Base-by-base conservation (phyloP, 2,329 filamentous ascomycete species). In the Lachnellula cervina region DNA sequence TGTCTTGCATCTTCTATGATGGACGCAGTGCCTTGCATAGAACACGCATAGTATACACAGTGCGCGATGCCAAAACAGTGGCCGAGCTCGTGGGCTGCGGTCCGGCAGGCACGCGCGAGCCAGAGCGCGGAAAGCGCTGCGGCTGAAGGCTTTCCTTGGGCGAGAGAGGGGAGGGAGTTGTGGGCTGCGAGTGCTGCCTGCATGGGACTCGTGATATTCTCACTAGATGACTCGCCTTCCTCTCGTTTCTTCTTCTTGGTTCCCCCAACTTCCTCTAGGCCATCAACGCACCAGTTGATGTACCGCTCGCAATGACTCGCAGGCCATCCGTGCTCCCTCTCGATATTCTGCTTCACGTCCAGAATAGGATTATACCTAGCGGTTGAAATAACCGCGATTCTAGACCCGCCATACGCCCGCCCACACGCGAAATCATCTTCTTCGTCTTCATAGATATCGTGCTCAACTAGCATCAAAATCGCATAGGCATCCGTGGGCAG, bases 371-470 rank as follows among this genome's bases (percentile, higher is more conserved):
- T 74, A 59, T 89, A 88, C 25, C 86, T 72, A 9, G 85, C 83
- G 0, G 74, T 77, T 0, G 80, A 83, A 0, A 89, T 80, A 1
- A 88, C 77, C 0, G 78, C 77, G 1, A 89, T 78, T 4, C 85
- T 74, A 55, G 79, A 83, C 0, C 78, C 81, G 0, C 86, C 86
- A 65, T 84, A 89, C 0, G 86, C 84, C 28, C 84, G 71, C 0
- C 85, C 86, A 58, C 84, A 87, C 52, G 80, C 82, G 63, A 88
- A 89, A 19, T 83, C 78, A 57, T 88, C 86, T 0, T 86, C 80
- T 0, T 85, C 49, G 28, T 67, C 65, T 53, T 68, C 65, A 25
- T 64, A 68, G 5, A 68, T 51, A 48, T 68, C 66, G 40, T 67
- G 64, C 5, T 66, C 54, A 2, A 67, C 60, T 11, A 68, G 51